These are phyloP conservation scores for Globisporangium ultimum DNA, from an alignment of 352 stramenopile genomes.

Conservation along the genomic window DNA sequence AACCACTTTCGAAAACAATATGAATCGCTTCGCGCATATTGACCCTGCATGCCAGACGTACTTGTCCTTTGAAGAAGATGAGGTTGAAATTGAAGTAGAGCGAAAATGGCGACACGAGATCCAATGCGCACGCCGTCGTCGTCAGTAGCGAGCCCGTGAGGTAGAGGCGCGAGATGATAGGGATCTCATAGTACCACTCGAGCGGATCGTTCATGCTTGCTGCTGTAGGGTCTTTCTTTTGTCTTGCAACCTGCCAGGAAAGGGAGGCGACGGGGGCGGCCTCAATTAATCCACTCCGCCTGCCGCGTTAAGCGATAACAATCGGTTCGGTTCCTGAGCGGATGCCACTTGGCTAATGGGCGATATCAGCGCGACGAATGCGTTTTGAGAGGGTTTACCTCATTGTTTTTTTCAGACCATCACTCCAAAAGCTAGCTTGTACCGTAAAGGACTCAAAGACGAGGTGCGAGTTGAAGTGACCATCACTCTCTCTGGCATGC, in stretches of 20 bases:
- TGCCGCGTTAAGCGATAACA: no score
- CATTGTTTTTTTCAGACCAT: background rate
- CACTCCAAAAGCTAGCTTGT: background rate
- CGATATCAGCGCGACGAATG: conserved; percentile 2
- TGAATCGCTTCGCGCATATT: background rate
- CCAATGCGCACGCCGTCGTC: conserved; percentile 94
- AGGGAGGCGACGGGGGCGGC: no score
- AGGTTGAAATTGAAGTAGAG: conserved; percentile 95
- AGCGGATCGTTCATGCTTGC: conserved; percentile 81
- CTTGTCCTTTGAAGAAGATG: conserved; percentile 97
- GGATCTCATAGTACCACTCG: conserved; percentile 99
- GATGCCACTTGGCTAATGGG: conserved; percentile 13
- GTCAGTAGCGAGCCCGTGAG: conserved; percentile 97
- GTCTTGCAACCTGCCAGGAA: conserved; percentile 7
- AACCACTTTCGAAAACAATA: no score
- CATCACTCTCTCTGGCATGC: conserved; percentile 10
- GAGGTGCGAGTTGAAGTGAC: conserved; percentile 25
- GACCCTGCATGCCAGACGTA: conserved; percentile 23
- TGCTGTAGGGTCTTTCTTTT: background rate
- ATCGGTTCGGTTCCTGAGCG: conserved; percentile 4
- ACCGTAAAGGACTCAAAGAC: background rate
- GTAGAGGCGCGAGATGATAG: conserved; percentile 96
- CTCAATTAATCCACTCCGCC: background rate
- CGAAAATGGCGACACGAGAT: conserved; percentile 97
- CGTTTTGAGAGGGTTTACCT: background rate